Base-by-base conservation (phyloP, 768 basidiomycete species). In the Leucocoprinus sp. region DNA sequence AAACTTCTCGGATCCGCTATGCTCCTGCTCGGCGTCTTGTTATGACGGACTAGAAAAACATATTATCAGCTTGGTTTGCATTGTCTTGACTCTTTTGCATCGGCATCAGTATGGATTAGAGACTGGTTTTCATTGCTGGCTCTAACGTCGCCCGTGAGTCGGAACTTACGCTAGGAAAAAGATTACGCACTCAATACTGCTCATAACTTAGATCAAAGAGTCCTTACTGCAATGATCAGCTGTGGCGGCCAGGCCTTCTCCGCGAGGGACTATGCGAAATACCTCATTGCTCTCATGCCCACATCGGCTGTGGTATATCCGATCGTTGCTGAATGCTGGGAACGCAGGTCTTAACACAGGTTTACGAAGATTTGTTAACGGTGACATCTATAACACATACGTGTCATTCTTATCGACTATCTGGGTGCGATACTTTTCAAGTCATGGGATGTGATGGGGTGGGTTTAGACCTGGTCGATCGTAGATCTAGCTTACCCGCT, bases 301-400 rank as follows among this genome's bases (percentile, higher is more conserved):
- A 51, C 84, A 83, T 56, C 84, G 80, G 83, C 45, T 84, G 12
- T 86, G 82, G 82, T n/a, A n/a, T 75, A 74, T 51, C 72, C 80
- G 14, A 49, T 82, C 17, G 58, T 82, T 31, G 82, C 67, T 4
- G 71, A 79, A 5, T 69, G 82, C 45, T 72, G 17, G 81, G 84
- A 18, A 79, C 69, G 33, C 68, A 75, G 43, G 56, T 63, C 2
- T 82, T 74, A 14, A 64, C 70, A 5, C 56, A 76, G 44, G 49
- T 74, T 36, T 86, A 84, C 51, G 84, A 86, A 52, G 34, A 60
- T 1, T 63, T 83, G 46, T 61, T 4, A 79, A 83, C 36, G 74
- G 73, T 44, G 52, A 73, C 23, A 53, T 82, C 42, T 80, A 78
- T 57, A 62, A 56, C 51, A 70, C 69, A 78, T 80, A 55, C 21